Evolutionary conservation across 192 early-diverging fungal species (phyloP).

Genomic region (Linnemannia hyalina): DNA sequence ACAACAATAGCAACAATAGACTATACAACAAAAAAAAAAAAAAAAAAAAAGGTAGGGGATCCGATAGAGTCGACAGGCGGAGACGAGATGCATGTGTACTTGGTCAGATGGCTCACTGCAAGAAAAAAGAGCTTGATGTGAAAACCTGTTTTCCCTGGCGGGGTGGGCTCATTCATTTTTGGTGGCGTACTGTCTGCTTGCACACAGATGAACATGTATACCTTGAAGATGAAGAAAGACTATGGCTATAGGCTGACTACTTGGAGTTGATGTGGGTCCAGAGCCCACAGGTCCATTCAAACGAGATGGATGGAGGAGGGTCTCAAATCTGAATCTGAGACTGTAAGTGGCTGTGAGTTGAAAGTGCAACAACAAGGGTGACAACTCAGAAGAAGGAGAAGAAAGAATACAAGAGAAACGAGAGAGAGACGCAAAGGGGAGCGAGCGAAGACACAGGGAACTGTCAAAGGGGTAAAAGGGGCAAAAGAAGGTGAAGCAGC

Average conservation of each 20-base stretch:
- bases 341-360: neutral
- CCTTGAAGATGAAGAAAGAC: too few species aligned
- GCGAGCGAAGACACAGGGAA: neutral
- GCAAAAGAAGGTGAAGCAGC: neutral
- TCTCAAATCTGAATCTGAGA: neutral
- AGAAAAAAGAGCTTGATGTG: neutral
- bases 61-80: neutral
- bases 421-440: neutral
- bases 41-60: neutral
- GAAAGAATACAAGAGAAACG: neutral
- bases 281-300: neutral
- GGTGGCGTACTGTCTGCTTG: neutral
- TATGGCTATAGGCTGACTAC: neutral
- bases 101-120: neutral
- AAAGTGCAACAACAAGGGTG: neutral
- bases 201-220: neutral
- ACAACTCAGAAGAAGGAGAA: neutral
- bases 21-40: neutral
- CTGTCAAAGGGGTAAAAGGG: neutral
- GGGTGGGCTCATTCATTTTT: neutral
- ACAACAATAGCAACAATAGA: neutral
- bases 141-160: slow-evolving; percentile 11
- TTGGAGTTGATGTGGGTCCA: neutral
- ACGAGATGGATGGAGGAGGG: neutral
- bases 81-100: neutral